Evolutionary conservation across 805 yeast species (phyloP).

Genomic region (Ogataea paradorogensis): DNA sequence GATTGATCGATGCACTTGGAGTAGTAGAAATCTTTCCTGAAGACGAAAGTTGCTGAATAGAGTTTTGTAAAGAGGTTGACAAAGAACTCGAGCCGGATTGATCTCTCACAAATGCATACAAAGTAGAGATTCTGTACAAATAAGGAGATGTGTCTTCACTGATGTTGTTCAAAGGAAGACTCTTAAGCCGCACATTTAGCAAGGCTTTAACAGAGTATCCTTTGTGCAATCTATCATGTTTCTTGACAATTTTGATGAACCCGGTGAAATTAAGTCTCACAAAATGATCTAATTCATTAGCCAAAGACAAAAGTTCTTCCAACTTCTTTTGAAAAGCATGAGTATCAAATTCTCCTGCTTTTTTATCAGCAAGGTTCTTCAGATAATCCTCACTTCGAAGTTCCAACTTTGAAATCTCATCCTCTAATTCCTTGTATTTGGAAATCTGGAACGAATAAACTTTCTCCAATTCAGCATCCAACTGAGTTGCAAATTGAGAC

Average conservation of each 20-base stretch:
- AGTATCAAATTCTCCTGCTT: conserved; percentile 47
- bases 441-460: conserved; percentile 70
- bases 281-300: conserved; percentile 86
- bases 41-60: conserved; percentile 47
- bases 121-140: conserved; percentile 72
- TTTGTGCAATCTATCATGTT: conserved; percentile 89
- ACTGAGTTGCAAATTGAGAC: conserved; percentile 58
- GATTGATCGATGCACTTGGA: conserved; percentile 27
- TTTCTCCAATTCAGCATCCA: conserved; percentile 71
- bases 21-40: conserved; percentile 35
- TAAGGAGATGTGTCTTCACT: conserved; percentile 94
- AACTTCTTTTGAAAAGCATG: conserved; percentile 60
- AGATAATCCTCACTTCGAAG: conserved; percentile 45
- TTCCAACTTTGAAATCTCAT: conserved; percentile 64
- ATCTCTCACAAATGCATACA: conserved; percentile 80
- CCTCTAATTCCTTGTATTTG: conserved; percentile 67
- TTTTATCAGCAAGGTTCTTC: conserved; percentile 20
- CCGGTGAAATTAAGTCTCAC: conserved; percentile 93
- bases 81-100: conserved; percentile 44
- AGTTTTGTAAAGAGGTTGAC: conserved; percentile 40
- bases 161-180: conserved; percentile 73
- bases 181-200: conserved; percentile 80
- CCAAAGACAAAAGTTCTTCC: conserved; percentile 69
- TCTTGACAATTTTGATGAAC: conserved; percentile 88
- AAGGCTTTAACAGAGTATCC: conserved; percentile 87